Evolutionary conservation across 805 yeast species (phyloP), one percentile per base, ranked within the genome.

Genomic region (Candida khao-thaluensis): DNA sequence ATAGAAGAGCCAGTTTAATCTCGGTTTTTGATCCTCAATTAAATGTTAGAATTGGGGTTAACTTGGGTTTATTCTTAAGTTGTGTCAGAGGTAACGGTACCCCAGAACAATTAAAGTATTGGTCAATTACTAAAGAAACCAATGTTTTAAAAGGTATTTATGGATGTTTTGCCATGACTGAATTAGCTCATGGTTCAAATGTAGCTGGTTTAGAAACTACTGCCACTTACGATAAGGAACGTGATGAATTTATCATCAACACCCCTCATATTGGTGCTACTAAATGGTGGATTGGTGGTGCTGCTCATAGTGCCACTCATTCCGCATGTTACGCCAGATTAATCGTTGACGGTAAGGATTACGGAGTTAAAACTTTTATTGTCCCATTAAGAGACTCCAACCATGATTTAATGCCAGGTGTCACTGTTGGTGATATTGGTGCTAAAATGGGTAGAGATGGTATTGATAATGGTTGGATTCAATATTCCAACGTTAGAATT

Each of bases 21-120:
- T 79, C 80, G 12, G 68, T 81, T 30, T 72, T 81, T 45, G 97
- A 91, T 60, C 95, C 95, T 12, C 82, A 81, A 50, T 66, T 85
- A 31, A 78, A 80, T 37, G 89, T 96, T 22, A 77, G 98, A 52
- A 62, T 86, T 36, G 96, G 95, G 29, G 89, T 90, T 40, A 95
- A 90, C 67, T 71, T 83, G 48, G 96, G 96, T 4, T 72, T 90
- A 42, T 91, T 91, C 58, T 72, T 87, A 38, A 76, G 79, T 42
- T 86, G 95, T 41, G 66, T 90, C 41, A 78, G 82, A 50, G 96
- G 96, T 45, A 84, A 85, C 52, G 98, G 96, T 48, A 83, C 97
- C 7, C 74, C 77, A 23, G 86, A 79, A 41, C 98, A 90, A 69
- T 75, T 82, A 52, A 69, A 79, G 30, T 91, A 82, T 65, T 90